Evolutionary conservation across 2,329 filamentous ascomycete genomes (phyloP).

Genomic region (Pseudopyricularia javanii): DNA sequence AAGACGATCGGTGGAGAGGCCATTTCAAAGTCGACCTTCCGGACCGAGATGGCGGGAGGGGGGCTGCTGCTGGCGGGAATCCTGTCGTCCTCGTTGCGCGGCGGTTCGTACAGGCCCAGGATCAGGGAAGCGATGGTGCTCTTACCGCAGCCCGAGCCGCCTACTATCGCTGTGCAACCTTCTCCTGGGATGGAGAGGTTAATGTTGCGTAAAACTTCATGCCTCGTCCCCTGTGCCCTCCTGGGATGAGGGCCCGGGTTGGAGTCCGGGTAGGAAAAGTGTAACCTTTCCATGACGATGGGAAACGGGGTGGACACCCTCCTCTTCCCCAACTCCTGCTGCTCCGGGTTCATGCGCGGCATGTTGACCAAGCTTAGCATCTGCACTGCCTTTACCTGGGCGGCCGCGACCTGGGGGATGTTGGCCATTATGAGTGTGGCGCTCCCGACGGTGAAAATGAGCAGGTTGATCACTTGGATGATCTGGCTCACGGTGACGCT

Average conservation of each 20-base stretch:
- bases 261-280: constrained; percentile 58
- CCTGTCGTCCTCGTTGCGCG: background rate
- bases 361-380: constrained; percentile 60
- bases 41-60: background rate
- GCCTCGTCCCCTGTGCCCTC: constrained; percentile 10
- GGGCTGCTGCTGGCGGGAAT: background rate
- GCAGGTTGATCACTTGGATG: constrained; percentile 65
- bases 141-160: constrained; percentile 81
- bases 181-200: constrained; percentile 54
- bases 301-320: constrained; percentile 26
- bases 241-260: constrained; percentile 19
- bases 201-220: constrained; percentile 48
- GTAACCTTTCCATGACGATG: constrained; percentile 42
- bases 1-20: background rate
- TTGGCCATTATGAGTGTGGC: constrained; percentile 57
- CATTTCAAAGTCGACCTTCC: background rate
- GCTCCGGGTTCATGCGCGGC: constrained; percentile 40
- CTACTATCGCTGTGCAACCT: constrained; percentile 62
- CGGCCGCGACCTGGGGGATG: constrained; percentile 69
- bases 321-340: constrained; percentile 23
- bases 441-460: constrained; percentile 73
- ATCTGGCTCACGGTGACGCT: constrained; percentile 41
- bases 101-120: constrained; percentile 52
- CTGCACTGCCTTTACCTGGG: constrained; percentile 58
- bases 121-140: constrained; percentile 70